phyloP scores from a whole-genome alignment of 345 rosid species.

The Excoecaria agallocha region DNA sequence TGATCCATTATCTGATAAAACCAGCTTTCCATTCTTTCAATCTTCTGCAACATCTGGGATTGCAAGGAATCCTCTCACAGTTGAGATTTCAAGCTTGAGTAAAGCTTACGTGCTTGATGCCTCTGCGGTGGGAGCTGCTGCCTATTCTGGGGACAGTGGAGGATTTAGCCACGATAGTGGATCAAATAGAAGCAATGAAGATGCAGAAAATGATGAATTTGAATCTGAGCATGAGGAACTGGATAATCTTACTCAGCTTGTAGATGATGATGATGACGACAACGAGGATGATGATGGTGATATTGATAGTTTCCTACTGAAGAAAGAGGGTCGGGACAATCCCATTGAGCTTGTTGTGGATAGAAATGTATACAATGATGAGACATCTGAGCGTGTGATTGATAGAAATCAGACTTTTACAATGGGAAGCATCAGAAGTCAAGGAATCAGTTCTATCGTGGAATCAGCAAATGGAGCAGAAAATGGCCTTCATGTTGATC shows the following conservation, averaged over 20 bases:
- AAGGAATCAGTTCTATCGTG: constrained; percentile 32
- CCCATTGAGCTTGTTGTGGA: constrained; percentile 27
- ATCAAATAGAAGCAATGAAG: not conserved
- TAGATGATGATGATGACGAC: not conserved
- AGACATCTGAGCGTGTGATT: constrained; percentile 8
- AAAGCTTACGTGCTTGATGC: constrained; percentile 22
- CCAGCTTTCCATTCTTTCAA: constrained; percentile 15
- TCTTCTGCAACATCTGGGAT: constrained; percentile 41
- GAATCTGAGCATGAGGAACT: constrained; percentile 19
- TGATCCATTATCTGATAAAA: constrained; percentile 16
- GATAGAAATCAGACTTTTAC: constrained; percentile 4
- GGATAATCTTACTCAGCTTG: constrained; percentile 22
- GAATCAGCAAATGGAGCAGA: constrained; percentile 27
- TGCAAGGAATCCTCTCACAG: constrained; percentile 56
- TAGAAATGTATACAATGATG: constrained; percentile 20
- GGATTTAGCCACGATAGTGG: constrained; percentile 21
- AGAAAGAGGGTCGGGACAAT: constrained; percentile 15
- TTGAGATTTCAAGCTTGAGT: constrained; percentile 40
- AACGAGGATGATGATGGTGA: constrained; percentile 11
- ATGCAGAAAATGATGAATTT: constrained; percentile 22
- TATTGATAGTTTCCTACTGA: constrained; percentile 20
- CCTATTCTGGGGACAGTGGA: constrained; percentile 14
- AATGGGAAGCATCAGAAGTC: constrained; percentile 14
- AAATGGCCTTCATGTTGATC: constrained; percentile 20
- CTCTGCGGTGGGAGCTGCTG: constrained; percentile 26